phyloP scores from a whole-genome alignment of 371 early-diverging fungal genomes.

The Blakeslea trispora region DNA sequence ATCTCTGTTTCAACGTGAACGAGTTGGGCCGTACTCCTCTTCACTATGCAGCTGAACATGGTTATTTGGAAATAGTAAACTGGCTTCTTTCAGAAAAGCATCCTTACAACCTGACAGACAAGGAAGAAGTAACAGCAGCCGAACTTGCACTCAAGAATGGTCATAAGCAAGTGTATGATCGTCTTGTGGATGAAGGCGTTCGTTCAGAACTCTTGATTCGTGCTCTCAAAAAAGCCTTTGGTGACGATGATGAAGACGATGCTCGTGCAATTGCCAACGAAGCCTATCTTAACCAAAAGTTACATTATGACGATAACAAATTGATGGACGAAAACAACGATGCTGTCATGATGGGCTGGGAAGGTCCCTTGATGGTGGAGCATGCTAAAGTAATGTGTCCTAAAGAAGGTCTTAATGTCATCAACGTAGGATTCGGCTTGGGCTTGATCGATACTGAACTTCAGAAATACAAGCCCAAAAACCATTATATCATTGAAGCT shows the following conservation, averaged over 20 bases:
- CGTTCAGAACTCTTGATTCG: conserved; percentile 81
- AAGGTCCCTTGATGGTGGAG: conserved; percentile 88
- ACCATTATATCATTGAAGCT: conserved; percentile 95
- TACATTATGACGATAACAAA: conserved; percentile 76
- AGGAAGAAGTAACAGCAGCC: conserved; percentile 47
- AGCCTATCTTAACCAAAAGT: conserved; percentile 74
- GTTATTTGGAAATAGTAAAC: conserved; percentile 57
- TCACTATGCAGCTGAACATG: conserved; percentile 50
- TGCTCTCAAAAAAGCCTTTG: conserved; percentile 44
- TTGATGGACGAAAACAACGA: conserved; percentile 86
- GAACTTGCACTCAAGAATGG: conserved; percentile 57
- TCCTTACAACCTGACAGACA: conserved; percentile 52
- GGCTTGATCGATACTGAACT: conserved; percentile 88
- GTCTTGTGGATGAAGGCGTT: conserved; percentile 81
- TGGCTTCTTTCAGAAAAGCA: conserved; percentile 59
- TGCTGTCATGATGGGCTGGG: conserved; percentile 99
- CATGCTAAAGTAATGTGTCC: conserved; percentile 85
- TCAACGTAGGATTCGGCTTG: conserved; percentile 91
- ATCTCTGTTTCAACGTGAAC: conserved; percentile 46
- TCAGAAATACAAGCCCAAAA: conserved; percentile 68
- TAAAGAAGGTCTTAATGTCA: conserved; percentile 64
- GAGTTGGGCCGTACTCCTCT: conserved; percentile 51
- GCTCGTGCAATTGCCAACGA: conserved; percentile 62
- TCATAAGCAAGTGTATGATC: conserved; percentile 51
- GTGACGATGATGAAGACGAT: conserved; percentile 33